These are phyloP conservation scores for Flueggea neowawraea DNA, from an alignment of 441 rosid species.

Conservation along the genomic window DNA sequence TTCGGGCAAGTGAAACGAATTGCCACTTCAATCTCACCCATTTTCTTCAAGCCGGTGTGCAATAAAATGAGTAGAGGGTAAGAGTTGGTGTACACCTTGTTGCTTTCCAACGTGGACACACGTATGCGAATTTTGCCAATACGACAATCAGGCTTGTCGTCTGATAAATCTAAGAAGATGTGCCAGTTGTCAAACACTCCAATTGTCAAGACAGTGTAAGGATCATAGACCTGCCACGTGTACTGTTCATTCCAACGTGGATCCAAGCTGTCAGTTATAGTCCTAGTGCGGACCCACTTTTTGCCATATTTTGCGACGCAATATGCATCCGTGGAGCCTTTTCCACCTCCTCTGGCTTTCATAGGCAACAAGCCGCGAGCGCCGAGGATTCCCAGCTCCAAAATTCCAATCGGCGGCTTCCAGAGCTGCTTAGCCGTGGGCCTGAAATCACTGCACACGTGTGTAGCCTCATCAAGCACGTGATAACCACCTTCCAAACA, in stretches of 20 bases:
- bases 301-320: constrained; percentile 95
- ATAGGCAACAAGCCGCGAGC: constrained; percentile 88
- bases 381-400: constrained; percentile 88
- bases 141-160: constrained; percentile 52
- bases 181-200: constrained; percentile 94
- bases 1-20: constrained; percentile 82
- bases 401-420: constrained; percentile 86
- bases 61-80: constrained; percentile 68
- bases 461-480: constrained; percentile 97
- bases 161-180: constrained; percentile 62
- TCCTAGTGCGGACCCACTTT: constrained; percentile 94
- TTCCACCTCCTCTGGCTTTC: constrained; percentile 60
- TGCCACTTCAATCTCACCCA: constrained; percentile 94
- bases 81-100: constrained; percentile 79
- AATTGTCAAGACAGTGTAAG: constrained; percentile 77
- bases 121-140: constrained; percentile 86
- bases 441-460: constrained; percentile 92
- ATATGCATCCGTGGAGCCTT: constrained; percentile 87
- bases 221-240: constrained; percentile 99
- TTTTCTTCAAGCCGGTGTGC: constrained; percentile 70
- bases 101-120: constrained; percentile 82
- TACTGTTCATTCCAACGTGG: constrained; percentile 99
- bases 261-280: constrained; percentile 81
- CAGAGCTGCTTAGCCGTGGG: constrained; percentile 97
- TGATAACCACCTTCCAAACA: constrained; percentile 98